A percentile compares a stretch with the other conserved stretches of the same genome.
Conservation (phyloP, 73 alveolate species). For the Symbiodinium pilosum region DNA sequence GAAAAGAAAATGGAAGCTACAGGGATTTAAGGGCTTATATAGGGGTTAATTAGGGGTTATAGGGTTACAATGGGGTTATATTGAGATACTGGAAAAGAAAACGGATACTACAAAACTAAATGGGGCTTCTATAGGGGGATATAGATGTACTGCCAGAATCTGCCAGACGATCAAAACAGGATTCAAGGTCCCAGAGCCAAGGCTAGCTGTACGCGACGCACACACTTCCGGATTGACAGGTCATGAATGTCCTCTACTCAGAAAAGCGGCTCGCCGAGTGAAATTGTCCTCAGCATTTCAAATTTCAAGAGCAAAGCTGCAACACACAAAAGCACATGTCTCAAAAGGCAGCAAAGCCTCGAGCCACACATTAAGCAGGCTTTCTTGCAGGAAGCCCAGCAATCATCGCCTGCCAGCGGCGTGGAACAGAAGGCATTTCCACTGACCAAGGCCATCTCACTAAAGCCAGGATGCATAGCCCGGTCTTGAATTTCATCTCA, state of each 20-base stretch:
- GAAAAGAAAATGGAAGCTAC: too few species aligned
- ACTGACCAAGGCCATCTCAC: too few species aligned
- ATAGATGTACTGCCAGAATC: too few species aligned
- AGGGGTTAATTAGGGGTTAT: neutral
- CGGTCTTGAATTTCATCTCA: constrained; percentile 65
- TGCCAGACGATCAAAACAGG: too few species aligned
- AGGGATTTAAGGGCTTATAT: too few species aligned
- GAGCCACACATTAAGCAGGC: constrained; percentile 1
- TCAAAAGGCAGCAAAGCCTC: neutral
- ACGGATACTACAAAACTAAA: too few species aligned
- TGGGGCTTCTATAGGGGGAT: too few species aligned
- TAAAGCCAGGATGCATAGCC: constrained; percentile 21
- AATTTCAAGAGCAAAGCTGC: neutral
- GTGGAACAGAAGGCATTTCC: neutral
- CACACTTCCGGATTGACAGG: too few species aligned
- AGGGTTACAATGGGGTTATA: neutral
- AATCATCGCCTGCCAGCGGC: constrained; percentile 19
- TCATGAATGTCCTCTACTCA: too few species aligned
- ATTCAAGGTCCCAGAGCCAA: too few species aligned
- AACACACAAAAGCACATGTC: neutral
- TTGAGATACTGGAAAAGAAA: neutral
- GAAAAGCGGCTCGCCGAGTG: constrained; percentile 40
- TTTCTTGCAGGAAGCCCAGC: constrained; percentile 44
- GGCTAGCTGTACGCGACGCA: too few species aligned
- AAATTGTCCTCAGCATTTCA: neutral